phyloP scores from a whole-genome alignment of 345 rosid species.

The Boechera stricta region DNA sequence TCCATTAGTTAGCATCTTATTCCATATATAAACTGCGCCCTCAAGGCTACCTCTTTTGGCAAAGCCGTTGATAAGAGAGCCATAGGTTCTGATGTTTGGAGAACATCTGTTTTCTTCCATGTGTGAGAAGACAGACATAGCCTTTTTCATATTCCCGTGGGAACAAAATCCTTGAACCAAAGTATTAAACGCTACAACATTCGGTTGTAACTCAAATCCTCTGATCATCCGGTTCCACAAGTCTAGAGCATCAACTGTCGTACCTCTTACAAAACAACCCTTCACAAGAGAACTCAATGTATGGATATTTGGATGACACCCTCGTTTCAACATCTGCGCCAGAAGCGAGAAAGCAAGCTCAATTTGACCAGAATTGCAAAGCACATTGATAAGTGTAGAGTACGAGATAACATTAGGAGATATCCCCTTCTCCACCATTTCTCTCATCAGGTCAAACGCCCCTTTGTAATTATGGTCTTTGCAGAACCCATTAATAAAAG shows the following conservation, averaged over 20 bases:
- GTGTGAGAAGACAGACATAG: conserved; percentile 55
- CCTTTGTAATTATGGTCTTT: conserved; percentile 55
- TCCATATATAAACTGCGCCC: conserved; percentile 79
- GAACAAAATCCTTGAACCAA: conserved; percentile 72
- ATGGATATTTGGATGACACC: conserved; percentile 70
- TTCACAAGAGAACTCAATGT: conserved; percentile 75
- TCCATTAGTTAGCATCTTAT: conserved; percentile 71
- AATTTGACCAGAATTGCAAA: conserved; percentile 58
- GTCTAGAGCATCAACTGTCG: conserved; percentile 55
- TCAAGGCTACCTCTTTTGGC: conserved; percentile 64
- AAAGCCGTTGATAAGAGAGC: conserved; percentile 74
- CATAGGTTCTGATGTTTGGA: conserved; percentile 68
- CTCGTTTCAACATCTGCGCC: conserved; percentile 69
- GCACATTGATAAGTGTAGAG: conserved; percentile 66
- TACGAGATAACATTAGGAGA: conserved; percentile 77
- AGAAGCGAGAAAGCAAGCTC: conserved; percentile 66
- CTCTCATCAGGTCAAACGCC: conserved; percentile 55
- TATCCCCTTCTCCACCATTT: conserved; percentile 59
- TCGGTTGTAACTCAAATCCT: conserved; percentile 58
- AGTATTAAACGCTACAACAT: conserved; percentile 67
- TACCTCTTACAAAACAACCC: conserved; percentile 66
- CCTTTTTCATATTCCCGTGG: conserved; percentile 57
- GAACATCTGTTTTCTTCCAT: conserved; percentile 63
- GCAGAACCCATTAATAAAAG: conserved; percentile 73
- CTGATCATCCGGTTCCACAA: conserved; percentile 62